Base-by-base conservation (phyloP, 306 rosid species). In the Citrullus mucosospermus region DNA sequence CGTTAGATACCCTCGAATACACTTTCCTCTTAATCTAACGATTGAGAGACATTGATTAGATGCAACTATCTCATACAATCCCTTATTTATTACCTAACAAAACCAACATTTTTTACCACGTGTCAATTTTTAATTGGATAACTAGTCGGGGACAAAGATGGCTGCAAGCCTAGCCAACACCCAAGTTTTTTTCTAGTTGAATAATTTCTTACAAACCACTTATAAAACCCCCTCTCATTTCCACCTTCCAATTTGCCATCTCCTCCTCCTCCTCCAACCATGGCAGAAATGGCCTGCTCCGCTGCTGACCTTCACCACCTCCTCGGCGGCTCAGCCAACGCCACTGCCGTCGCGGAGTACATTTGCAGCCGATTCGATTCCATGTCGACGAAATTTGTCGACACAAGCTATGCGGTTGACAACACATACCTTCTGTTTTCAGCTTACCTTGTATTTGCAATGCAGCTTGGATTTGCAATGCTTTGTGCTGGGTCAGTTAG, bases 391-490 rank as follows among this genome's bases (percentile, higher is more conserved):
- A 89, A 80, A 75, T 82, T 89, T 15, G 75, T 60, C 3, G 90
- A 89, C 75, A 87, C 88, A 0, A 6, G 77, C 0, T 85, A 82
- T 0, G 88, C 90, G 0, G 70, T 86, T 0, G 89, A 88, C 83
- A 88, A 51, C 86, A 86, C 89, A 5, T 88, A 67, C 39, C 89
- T 88, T 65, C 83, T 88, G 34, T 88, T 88, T 60, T 87, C 92
- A 0, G 82, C 92, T 0, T 89, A 89, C 75, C 90, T 89, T 3
- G 92, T 89, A 0, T 89, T 89, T 6, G 84, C 89, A 6, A 89
- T 85, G 92, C 92, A 89, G 53, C 83, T 89, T 4, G 92, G 90
- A 1, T 89, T 89, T 4, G 90, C 92, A 13, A 89, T 87, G 90
- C 84, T 89, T 1, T 89, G 92, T 9, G 92, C 92, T 0, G 90